Base-by-base conservation (phyloP, 768 basidiomycete species). In the Terana coerulea region DNA sequence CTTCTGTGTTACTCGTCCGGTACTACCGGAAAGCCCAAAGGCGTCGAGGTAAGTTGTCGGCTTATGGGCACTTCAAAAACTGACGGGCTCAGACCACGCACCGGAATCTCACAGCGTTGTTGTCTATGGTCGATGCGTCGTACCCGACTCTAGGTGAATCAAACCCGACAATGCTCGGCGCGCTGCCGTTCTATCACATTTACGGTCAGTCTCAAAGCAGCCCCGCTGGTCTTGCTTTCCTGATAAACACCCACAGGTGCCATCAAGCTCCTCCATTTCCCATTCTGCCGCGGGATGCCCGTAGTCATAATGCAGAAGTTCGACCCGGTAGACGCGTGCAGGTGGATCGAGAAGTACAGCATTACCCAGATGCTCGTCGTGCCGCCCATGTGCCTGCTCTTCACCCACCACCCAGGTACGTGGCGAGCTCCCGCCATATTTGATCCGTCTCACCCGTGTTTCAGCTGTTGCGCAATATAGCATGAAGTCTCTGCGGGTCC, bases 21-120 rank as follows among this genome's bases (percentile, higher is more conserved):
- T 5, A 91, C 89, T 1, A 89, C 86, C 0, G 87, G 89, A 0
- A 81, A 81, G 54, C 83, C 90, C 3, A 93, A 92, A 67, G 90
- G 79, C 5, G 78, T 81, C 14, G 70, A 76, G 55, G 71, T 69
- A 14, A 53, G 59, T 25, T n/a, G n/a, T n/a, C n/a, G n/a, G n/a
- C n/a, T n/a, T n/a, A n/a, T n/a, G n/a, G n/a, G n/a, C 17, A 44
- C 14, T 26, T 31, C 25, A 31, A 21, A 30, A 28, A 21, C 26
- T 33, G 21, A 19, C 15, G 25, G 5, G 22, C 29, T 34, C 36
- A 54, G 79, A 84, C 84, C 0, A 85, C 82, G 0, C 84, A 86
- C 62, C 72, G 77, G 52, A 92, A 92, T 58, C 64, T 92, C 41
- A 80, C 77, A 0, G 72, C 81, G 9, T 73, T 86, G 44, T 59